These are phyloP conservation scores for Coleophoma eucalyptorum DNA, from an alignment of 2,329 filamentous ascomycete species.

Conservation along the genomic window DNA sequence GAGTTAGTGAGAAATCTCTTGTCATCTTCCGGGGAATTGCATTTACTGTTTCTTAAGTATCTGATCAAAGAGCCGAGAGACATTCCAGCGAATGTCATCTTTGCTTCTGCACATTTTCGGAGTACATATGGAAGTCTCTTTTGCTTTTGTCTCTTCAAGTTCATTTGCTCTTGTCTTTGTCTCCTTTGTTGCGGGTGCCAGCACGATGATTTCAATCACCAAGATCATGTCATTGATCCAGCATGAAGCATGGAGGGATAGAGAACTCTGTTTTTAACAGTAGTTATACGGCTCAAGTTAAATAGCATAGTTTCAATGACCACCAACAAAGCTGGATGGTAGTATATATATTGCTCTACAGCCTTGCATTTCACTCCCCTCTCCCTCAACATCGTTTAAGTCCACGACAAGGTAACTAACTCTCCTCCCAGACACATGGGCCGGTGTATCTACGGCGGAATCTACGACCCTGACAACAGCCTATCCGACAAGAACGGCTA, in stretches of 20 bases:
- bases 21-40: neutral
- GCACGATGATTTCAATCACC: too few relatives aligned
- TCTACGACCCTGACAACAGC: constrained; percentile 73
- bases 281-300: too few relatives aligned
- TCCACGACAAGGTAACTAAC: too few relatives aligned
- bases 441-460: constrained; percentile 81
- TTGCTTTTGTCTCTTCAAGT: neutral
- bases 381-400: too few relatives aligned
- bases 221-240: too few relatives aligned
- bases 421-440: constrained; percentile 68
- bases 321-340: neutral
- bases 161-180: neutral
- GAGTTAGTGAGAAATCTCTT: constrained; percentile 51
- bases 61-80: too few relatives aligned
- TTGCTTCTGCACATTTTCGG: neutral
- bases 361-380: too few relatives aligned
- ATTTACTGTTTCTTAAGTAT: too few relatives aligned
- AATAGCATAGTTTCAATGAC: neutral
- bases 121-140: neutral
- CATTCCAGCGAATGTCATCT: too few relatives aligned
- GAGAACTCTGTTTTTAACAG: too few relatives aligned
- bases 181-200: neutral
- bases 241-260: too few relatives aligned
- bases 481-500: constrained; percentile 74
- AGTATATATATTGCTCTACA: too few relatives aligned